Conservation (phyloP, 1,284 basidiomycete genomes). For the Ceratobasidium sp. region DNA sequence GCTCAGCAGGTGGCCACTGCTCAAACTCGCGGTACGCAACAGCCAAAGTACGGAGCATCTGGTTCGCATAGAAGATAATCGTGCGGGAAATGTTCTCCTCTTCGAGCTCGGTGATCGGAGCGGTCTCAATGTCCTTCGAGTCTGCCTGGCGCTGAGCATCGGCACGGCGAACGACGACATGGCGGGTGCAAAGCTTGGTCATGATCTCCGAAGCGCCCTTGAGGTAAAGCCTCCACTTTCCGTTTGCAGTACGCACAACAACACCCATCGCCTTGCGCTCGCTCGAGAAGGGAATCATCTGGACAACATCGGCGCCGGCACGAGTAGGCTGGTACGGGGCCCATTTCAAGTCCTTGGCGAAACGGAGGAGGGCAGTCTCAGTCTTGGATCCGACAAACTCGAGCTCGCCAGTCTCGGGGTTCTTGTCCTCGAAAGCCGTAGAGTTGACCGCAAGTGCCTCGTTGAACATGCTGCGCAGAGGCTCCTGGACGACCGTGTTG, state of each 20-base stretch:
- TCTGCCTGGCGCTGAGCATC: slow-evolving; percentile 52
- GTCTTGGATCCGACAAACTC: slow-evolving; percentile 96
- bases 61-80: slow-evolving; percentile 97
- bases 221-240: slow-evolving; percentile 78
- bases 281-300: slow-evolving; percentile 96
- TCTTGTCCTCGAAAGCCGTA: slow-evolving; percentile 91
- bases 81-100: slow-evolving; percentile 86
- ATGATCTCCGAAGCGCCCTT: slow-evolving; percentile 97
- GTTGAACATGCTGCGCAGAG: slow-evolving; percentile 79
- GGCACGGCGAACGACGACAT: slow-evolving; percentile 70
- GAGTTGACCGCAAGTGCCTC: slow-evolving; percentile 92
- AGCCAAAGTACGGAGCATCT: slow-evolving; percentile 92
- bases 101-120: slow-evolving; percentile 69
- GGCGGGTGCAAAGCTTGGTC: slow-evolving; percentile 74
- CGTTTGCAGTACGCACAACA: slow-evolving; percentile 72
- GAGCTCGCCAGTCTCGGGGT: slow-evolving; percentile 70
- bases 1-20: slow-evolving; percentile 80
- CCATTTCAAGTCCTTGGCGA: slow-evolving; percentile 91
- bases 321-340: slow-evolving; percentile 76
- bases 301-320: slow-evolving; percentile 74
- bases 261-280: slow-evolving; percentile 97
- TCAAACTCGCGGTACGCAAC: slow-evolving; percentile 91
- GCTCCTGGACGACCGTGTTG: slow-evolving; percentile 70
- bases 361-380: slow-evolving; percentile 90
- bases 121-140: slow-evolving; percentile 63